phyloP scores from a whole-genome alignment of 2,329 filamentous ascomycete genomes.

The Aspergillus spinulosporus region DNA sequence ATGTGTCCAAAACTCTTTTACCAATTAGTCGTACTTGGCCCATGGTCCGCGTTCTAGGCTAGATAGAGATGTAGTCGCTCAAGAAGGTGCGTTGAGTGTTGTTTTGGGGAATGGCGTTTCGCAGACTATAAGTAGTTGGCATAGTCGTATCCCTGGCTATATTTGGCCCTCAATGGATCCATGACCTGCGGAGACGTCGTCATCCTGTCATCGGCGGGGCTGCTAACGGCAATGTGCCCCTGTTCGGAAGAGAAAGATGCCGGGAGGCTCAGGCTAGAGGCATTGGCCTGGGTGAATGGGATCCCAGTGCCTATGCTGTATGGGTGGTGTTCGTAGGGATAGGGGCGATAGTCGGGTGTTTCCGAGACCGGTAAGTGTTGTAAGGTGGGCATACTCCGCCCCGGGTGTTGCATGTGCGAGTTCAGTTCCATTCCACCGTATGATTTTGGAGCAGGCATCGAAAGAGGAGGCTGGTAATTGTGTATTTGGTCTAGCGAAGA shows the following conservation, averaged over 20 bases:
- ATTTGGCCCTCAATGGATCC: conserved; percentile 31
- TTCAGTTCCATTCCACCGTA: conserved; percentile 29
- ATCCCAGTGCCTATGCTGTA: conserved; percentile 30
- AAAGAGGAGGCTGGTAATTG: conserved; percentile 29
- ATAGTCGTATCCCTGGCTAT: conserved; percentile 34
- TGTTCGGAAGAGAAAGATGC: conserved; percentile 36
- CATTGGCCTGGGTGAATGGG: conserved; percentile 35
- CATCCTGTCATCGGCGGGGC: conserved; percentile 28
- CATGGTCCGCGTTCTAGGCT: not conserved
- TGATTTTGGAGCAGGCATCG: conserved; percentile 30
- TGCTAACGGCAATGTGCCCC: conserved; percentile 18
- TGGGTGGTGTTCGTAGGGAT: conserved; percentile 31
- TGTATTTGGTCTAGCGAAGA: conserved; percentile 32
- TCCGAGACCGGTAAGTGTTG: conserved; percentile 36
- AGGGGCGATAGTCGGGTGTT: conserved; percentile 38
- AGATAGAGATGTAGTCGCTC: conserved; percentile 2
- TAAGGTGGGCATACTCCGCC: conserved; percentile 31
- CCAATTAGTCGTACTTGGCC: conserved; percentile 5
- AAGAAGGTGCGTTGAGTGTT: not conserved
- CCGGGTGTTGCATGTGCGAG: conserved; percentile 29
- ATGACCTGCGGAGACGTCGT: conserved; percentile 25
- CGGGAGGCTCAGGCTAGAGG: conserved; percentile 39
- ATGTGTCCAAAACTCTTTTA: conserved; percentile 2
- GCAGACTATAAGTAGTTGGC: conserved; percentile 26
- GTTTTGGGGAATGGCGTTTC: not conserved